A percentile compares a stretch with the other conserved stretches of the same genome.
These are phyloP conservation scores for Rhododendron molle DNA, from an alignment of 148 eudicot species.

Conservation along the genomic window DNA sequence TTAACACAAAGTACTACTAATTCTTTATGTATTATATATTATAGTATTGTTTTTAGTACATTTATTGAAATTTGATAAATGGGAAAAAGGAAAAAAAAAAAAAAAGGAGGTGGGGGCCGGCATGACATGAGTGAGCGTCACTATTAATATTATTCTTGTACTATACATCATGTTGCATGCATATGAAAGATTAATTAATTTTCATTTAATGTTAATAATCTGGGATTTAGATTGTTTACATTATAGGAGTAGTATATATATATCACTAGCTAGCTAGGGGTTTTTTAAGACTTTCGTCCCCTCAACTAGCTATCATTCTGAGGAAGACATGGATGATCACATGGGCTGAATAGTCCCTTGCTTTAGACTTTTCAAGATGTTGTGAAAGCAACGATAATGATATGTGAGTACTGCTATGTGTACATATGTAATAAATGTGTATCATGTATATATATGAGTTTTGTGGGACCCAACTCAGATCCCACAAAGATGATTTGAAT, in stretches of 20 bases:
- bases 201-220: neutral
- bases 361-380: neutral
- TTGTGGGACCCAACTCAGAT: too few relatives aligned
- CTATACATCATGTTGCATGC: neutral
- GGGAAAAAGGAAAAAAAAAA: neutral
- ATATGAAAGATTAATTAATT: neutral
- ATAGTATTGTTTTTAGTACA: neutral
- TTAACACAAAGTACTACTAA: too few relatives aligned
- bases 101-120: neutral
- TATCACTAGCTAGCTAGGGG: neutral
- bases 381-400: neutral
- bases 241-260: neutral
- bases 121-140: neutral
- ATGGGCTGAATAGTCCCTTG: neutral
- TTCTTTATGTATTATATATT: too few relatives aligned
- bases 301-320: neutral
- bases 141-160: neutral
- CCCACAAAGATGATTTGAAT: too few relatives aligned
- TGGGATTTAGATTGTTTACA: neutral
- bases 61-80: neutral
- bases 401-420: too few relatives aligned
- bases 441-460: too few relatives aligned
- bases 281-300: neutral
- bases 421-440: too few relatives aligned
- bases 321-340: neutral